Base-by-base conservation (phyloP, 2,329 filamentous ascomycete genomes). In the Ascochyta koolunga region DNA sequence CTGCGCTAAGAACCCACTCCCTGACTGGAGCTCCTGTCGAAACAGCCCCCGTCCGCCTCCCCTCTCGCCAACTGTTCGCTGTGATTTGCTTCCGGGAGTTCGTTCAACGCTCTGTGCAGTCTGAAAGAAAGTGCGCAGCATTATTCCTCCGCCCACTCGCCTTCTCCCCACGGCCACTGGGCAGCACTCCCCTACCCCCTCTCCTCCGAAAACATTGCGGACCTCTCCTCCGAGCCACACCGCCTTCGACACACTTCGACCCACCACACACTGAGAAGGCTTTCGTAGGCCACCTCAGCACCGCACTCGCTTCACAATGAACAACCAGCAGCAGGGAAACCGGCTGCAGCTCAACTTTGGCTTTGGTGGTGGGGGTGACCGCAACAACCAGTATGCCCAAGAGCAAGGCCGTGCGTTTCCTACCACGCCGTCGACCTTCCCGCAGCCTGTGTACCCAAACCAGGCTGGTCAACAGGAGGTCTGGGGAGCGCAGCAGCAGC, bases 381-480 rank as follows among this genome's bases (percentile, higher is more conserved):
- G 74, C 60, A 73, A 71, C 51, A 70, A 76, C 62, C 72, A 77
- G 56, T 68, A 70, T 59, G 67, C 68, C 56, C 77, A 78, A 62
- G 77, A 78, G 66, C 72, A 71, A 54, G 79, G 78, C 50, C 77
- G 79, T 58, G 77, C 77, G 53, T 82, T 79, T 68, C 80, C 80
- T 47, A 82, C 93, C 47, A 97, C 93, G 9, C 93, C 93, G 46
- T 97, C 93, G 62, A 96, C 93, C 54, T 98, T 98, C 72, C 93
- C 93, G 11, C 93, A 98, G 78, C 93, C 93, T 56, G 89, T 96
- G 73, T 87, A 86, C 69, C 82, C 83, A 44, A 82, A 82, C 67
- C 80, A 83, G 65, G 78, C 80, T 48, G 82, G 82, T 40, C 83
- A 86, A 73, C 84, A 86, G 63, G 85, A 88, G 67, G 80, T 83